These are phyloP conservation scores for Ceratocystis variospora DNA, from an alignment of 2,329 filamentous ascomycete species.

Conservation along the genomic window DNA sequence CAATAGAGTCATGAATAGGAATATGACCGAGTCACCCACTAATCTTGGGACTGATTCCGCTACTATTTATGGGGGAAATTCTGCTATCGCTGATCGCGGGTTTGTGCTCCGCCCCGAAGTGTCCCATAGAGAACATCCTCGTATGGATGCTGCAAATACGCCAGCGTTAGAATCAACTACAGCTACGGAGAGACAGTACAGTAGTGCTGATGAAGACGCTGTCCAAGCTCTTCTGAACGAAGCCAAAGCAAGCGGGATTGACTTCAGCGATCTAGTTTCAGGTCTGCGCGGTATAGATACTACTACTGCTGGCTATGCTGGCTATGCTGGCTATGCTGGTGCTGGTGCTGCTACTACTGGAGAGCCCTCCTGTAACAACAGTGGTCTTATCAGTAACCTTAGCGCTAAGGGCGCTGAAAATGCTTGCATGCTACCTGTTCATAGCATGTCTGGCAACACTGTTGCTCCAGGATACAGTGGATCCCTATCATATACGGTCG, in stretches of 20 bases:
- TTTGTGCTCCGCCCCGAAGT: slow-evolving; percentile 3
- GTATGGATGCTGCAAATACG: background rate
- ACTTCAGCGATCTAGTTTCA: background rate
- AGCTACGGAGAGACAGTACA: background rate
- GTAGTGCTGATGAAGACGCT: slow-evolving; percentile 1
- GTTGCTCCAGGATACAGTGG: slow-evolving; percentile 7
- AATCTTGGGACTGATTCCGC: slow-evolving; percentile 24
- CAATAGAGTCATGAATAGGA: slow-evolving; percentile 9
- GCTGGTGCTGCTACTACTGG: background rate
- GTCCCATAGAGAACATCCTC: background rate
- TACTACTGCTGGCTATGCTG: background rate
- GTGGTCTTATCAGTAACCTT: background rate
- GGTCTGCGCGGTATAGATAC: background rate
- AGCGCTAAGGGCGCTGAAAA: background rate
- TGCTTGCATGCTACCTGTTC: background rate
- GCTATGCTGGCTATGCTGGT: background rate
- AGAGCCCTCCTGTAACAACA: background rate
- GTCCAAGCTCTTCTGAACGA: background rate
- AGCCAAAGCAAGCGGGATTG: background rate
- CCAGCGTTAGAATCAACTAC: slow-evolving; percentile 1
- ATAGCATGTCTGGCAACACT: slow-evolving; percentile 6
- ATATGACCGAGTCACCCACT: slow-evolving; percentile 20
- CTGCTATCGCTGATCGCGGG: slow-evolving; percentile 5
- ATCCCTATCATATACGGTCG: background rate
- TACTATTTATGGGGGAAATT: background rate